Evolutionary conservation across 2,329 filamentous ascomycete species (phyloP), one percentile per base, ranked within the genome.

Genomic region (Microdochium nivale): DNA sequence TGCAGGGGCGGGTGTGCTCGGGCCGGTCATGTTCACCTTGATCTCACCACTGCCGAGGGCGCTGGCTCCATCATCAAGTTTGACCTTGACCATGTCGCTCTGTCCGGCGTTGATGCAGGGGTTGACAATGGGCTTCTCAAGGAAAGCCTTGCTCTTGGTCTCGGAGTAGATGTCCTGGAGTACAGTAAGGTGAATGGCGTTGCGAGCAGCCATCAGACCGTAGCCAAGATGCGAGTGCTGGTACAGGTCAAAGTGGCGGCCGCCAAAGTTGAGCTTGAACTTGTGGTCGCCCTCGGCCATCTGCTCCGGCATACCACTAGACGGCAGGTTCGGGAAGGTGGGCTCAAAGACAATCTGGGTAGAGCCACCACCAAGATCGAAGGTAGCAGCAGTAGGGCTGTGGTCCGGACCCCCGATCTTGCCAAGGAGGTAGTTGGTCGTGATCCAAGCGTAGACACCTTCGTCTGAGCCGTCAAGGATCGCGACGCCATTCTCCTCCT

Each of bases 281-380:
- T 95, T 96, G 81, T 99, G 94, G 65, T 97, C 91, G 52, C 94
- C 94, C 44, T 91, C 86, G 19, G 85, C 80, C 62, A 99, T 79
- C 67, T 85, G 87, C 66, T 89, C 85, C 0, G 91, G 91, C 77
- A 96, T 87, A 54, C 90, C 91, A 55, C 88, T 88, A 49, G 79
- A 75, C 51, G 80, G 70, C 52, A 80, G 79, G 51, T 81, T 79
- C 67, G 88, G 86, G 72, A 96, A 99, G 49, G 87, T 95, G 23
- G 95, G 95, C 75, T 99, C 84, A 70, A 97, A 99, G 59, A 99
- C 95, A 65, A 99, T 96, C 74, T 99, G 94, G 14, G 95, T 99
- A 23, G 91, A 96, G 51, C 94, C 94, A 62, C 94, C 94, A 56
- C 94, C 94, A 48, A 99, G 86, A 66, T 99, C 94, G 64, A 99